phyloP scores from a whole-genome alignment of 2,329 filamentous ascomycete species.

The Curvularia lunata region DNA sequence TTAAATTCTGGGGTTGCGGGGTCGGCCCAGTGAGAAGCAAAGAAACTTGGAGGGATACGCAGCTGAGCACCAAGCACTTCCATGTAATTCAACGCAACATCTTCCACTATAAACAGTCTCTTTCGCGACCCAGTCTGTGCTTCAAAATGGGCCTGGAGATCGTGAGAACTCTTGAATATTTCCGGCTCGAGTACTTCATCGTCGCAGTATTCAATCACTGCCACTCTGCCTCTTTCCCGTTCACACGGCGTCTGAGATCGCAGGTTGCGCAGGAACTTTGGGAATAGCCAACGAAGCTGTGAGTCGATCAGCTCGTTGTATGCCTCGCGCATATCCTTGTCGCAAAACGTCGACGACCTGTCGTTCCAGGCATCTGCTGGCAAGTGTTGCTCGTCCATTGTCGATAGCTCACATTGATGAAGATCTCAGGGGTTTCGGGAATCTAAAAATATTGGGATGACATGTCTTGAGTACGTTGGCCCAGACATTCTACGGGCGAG shows the following conservation, averaged over 20 bases:
- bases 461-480: background rate
- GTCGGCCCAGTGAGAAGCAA: constrained; percentile 20
- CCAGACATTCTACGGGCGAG: background rate
- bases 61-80: constrained; percentile 9
- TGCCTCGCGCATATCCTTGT: constrained; percentile 7
- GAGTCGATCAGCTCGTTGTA: constrained; percentile 3
- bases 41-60: constrained; percentile 17
- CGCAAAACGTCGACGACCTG: constrained; percentile 7
- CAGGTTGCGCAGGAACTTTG: constrained; percentile 6
- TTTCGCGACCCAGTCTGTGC: background rate
- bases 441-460: background rate
- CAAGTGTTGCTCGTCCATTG: background rate
- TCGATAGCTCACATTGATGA: background rate
- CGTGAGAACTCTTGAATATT: constrained; percentile 3
- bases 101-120: background rate
- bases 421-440: background rate
- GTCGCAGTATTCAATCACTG: constrained; percentile 6
- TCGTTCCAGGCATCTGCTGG: constrained; percentile 1
- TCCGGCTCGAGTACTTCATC: background rate
- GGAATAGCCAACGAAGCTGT: constrained; percentile 3
- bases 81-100: background rate
- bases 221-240: constrained; percentile 7
- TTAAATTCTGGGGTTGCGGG: constrained; percentile 18
- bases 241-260: constrained; percentile 3
- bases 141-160: background rate